phyloP scores from a whole-genome alignment of 306 rosid species.

The Glycine soja region DNA sequence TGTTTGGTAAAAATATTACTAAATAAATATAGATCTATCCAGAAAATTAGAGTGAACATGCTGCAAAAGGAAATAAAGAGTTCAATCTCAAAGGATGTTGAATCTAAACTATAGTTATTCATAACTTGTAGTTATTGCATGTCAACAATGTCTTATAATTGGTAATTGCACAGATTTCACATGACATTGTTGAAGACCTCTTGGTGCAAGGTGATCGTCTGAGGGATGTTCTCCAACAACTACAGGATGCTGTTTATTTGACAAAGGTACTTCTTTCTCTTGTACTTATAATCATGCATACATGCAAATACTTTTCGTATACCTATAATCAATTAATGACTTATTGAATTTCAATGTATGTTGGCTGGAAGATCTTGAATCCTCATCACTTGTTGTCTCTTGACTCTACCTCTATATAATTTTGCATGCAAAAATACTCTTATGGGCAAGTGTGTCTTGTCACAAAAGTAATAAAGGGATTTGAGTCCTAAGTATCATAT shows the following conservation, averaged over 20 bases:
- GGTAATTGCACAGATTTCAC: constrained; percentile 69
- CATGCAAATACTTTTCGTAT: neutral
- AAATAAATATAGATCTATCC: neutral
- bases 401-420: too few relatives aligned
- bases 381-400: too few relatives aligned
- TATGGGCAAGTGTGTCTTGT: too few relatives aligned
- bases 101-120: constrained; percentile 23
- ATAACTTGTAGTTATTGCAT: constrained; percentile 28
- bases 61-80: constrained; percentile 3
- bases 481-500: too few relatives aligned
- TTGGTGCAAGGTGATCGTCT: constrained; percentile 78
- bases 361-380: too few relatives aligned
- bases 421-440: too few relatives aligned
- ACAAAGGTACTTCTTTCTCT: constrained; percentile 67
- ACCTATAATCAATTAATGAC: too few relatives aligned
- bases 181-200: constrained; percentile 87
- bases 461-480: too few relatives aligned
- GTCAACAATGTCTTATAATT: constrained; percentile 29
- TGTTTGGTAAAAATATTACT: neutral
- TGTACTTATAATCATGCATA: constrained; percentile 18
- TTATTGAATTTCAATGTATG: too few relatives aligned
- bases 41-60: constrained; percentile 9
- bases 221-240: constrained; percentile 81
- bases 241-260: constrained; percentile 93
- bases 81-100: neutral